Conservation (phyloP, 441 rosid genomes). For the Gossypium lobatum region DNA sequence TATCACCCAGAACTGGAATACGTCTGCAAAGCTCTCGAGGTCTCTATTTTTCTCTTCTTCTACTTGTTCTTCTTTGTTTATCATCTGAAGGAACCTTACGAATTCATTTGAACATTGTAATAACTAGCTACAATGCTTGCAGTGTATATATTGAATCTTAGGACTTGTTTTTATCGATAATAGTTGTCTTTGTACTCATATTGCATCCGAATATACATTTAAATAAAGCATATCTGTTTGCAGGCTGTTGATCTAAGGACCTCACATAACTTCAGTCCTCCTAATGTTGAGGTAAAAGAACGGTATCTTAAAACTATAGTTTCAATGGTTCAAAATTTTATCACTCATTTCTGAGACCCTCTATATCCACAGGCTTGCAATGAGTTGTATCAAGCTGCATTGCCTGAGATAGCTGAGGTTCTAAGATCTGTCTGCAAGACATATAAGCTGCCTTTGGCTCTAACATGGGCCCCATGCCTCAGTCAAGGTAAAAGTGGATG, state of each 20-base stretch:
- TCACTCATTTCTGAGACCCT: conserved; percentile 19
- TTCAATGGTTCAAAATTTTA: conserved; percentile 1
- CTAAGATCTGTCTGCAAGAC: conserved; percentile 54
- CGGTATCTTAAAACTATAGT: conserved; percentile 1
- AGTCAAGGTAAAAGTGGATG: conserved; percentile 63
- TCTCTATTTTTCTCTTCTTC: conserved; percentile 21
- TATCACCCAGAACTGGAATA: conserved; percentile 66
- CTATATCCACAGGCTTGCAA: conserved; percentile 46
- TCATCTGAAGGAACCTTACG: background rate
- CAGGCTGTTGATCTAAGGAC: conserved; percentile 85
- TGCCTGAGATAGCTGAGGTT: conserved; percentile 57
- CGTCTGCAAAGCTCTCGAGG: conserved; percentile 92
- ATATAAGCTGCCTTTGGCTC: conserved; percentile 63
- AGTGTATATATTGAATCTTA: background rate
- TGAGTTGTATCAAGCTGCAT: conserved; percentile 45
- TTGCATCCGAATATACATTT: conserved; percentile 10
- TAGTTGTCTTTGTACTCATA: background rate
- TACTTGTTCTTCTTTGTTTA: conserved; percentile 7
- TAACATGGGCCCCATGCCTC: conserved; percentile 74
- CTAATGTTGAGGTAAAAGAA: conserved; percentile 49
- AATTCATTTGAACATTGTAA: background rate
- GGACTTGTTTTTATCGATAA: background rate
- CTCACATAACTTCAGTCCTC: conserved; percentile 43
- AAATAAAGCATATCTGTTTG: conserved; percentile 25
- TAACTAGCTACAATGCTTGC: background rate